A percentile compares a stretch with the other conserved stretches of the same genome.
These are phyloP conservation scores for Cynara cardunculus DNA, from an alignment of 129 eudicot species.

Conservation along the genomic window DNA sequence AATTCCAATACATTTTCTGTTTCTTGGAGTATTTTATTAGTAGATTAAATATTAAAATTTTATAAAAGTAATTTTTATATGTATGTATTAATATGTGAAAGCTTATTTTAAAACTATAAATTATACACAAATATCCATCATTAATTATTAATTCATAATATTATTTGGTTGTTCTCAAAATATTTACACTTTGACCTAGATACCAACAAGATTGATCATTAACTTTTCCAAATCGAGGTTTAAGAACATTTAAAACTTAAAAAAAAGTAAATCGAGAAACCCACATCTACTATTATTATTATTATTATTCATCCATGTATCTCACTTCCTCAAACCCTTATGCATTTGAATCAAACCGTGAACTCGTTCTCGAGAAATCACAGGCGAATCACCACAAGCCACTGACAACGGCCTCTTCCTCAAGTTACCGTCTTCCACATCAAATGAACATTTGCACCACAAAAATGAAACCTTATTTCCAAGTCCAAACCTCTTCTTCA, in stretches of 20 bases:
- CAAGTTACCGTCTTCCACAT: slow-evolving; percentile 39
- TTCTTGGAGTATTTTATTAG: neutral
- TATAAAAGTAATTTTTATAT: neutral
- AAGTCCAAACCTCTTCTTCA: slow-evolving; percentile 22
- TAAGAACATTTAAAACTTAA: neutral
- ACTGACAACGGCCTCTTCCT: slow-evolving; percentile 21
- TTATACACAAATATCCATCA: too few species aligned
- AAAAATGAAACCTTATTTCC: slow-evolving; percentile 30
- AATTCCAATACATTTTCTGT: neutral
- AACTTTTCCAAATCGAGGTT: neutral
- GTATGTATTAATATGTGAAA: neutral
- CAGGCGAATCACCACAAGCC: slow-evolving; percentile 17
- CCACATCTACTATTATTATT: neutral
- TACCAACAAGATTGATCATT: neutral
- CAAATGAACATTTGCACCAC: slow-evolving; percentile 48
- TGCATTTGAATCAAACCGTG: slow-evolving; percentile 18
- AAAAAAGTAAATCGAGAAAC: neutral
- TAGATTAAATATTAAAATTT: neutral
- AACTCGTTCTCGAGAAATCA: slow-evolving; percentile 28
- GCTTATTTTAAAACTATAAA: neutral
- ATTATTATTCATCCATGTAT: neutral
- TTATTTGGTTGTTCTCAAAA: neutral
- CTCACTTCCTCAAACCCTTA: slow-evolving; percentile 22
- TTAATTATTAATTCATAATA: neutral
- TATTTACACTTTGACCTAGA: neutral